Evolutionary conservation across 176 grass and related monocot species (phyloP).

Genomic region (Juncus inflexus): DNA sequence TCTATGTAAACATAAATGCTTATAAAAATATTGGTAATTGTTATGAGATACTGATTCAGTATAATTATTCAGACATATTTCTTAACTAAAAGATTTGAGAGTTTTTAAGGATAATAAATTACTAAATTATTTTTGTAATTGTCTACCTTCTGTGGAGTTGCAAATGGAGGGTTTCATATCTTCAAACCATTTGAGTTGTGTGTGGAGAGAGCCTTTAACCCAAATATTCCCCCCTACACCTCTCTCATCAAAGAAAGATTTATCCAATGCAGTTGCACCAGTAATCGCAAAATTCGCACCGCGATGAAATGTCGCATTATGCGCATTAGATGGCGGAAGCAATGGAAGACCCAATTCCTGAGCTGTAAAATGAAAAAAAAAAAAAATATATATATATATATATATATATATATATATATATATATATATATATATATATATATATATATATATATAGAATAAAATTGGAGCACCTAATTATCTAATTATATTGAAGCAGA

Average conservation of each 20-base stretch:
- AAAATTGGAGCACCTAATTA: too few relatives aligned
- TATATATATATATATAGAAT: too few relatives aligned
- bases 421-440: too few relatives aligned
- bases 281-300: conserved; percentile 94
- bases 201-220: conserved; percentile 76
- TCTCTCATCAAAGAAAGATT: conserved; percentile 45
- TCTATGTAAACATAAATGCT: too few relatives aligned
- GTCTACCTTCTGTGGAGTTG: conserved; percentile 44
- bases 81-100: too few relatives aligned
- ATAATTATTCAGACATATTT: too few relatives aligned
- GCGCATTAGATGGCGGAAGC: conserved; percentile 73
- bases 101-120: neutral
- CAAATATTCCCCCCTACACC: conserved; percentile 56
- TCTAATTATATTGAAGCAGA: too few relatives aligned
- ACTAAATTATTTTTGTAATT: neutral
- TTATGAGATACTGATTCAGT: neutral
- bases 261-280: conserved; percentile 70
- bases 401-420: too few relatives aligned
- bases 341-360: conserved; percentile 76
- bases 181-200: conserved; percentile 70
- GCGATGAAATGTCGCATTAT: conserved; percentile 55
- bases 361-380: conserved; percentile 24
- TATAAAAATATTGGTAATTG: neutral
- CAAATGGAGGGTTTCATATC: conserved; percentile 79
- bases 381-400: too few relatives aligned